phyloP scores from a whole-genome alignment of 2,329 filamentous ascomycete species.

The Fusarium marasasianum region DNA sequence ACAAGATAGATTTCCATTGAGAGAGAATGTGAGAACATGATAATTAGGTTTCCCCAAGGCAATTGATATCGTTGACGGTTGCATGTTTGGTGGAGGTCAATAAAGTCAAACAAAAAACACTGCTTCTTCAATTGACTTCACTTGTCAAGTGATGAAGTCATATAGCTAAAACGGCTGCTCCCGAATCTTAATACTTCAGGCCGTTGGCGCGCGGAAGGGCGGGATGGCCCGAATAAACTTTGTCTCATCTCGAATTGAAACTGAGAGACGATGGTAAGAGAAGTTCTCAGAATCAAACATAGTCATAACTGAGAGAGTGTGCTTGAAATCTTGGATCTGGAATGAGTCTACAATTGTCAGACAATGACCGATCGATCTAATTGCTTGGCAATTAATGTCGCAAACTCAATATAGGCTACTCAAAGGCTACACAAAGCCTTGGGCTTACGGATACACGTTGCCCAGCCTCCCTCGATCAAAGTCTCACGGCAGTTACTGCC shows the following conservation, averaged over 20 bases:
- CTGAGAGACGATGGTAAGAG: background rate
- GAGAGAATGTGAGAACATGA: slow-evolving; percentile 20
- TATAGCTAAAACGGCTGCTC: slow-evolving; percentile 2
- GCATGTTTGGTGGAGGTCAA: background rate
- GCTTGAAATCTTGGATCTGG: background rate
- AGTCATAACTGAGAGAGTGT: background rate
- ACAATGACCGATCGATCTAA: background rate
- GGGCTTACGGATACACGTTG: slow-evolving; percentile 7
- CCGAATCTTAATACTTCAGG: background rate
- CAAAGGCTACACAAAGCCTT: background rate
- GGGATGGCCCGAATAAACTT: slow-evolving; percentile 40
- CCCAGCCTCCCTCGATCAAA: slow-evolving; percentile 34
- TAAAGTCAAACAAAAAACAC: background rate
- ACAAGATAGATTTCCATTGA: slow-evolving; percentile 6
- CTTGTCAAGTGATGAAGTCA: background rate
- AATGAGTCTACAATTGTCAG: background rate
- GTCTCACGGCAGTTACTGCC: slow-evolving; percentile 23
- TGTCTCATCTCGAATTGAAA: slow-evolving; percentile 10
- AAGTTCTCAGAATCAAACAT: background rate
- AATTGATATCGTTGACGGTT: background rate
- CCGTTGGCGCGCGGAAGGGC: slow-evolving; percentile 34
- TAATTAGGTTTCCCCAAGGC: background rate
- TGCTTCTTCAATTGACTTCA: background rate
- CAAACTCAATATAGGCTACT: background rate
- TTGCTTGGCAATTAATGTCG: background rate